phyloP scores from a whole-genome alignment of 768 basidiomycete genomes.

The Lentinula edodes region DNA sequence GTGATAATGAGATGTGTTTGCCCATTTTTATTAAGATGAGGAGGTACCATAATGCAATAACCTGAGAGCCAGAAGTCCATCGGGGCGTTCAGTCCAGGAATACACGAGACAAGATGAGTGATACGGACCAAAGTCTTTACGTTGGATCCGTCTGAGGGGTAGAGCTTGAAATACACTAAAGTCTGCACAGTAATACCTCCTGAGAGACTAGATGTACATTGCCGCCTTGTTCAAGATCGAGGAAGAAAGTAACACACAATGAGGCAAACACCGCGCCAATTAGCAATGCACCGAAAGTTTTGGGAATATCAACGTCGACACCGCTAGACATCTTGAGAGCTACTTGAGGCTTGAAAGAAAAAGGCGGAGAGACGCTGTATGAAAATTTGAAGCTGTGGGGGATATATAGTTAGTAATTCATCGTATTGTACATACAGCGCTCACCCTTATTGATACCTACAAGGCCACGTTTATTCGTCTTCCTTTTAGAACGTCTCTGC shows the following conservation, averaged over 20 bases:
- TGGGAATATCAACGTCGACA: conserved; percentile 18
- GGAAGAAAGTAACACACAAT: conserved; percentile 18
- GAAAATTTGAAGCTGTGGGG: not conserved
- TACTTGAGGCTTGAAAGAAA: not conserved
- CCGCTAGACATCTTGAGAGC: conserved; percentile 2
- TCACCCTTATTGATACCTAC: not conserved
- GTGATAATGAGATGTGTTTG: conserved; percentile 1
- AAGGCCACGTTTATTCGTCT: not conserved
- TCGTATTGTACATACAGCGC: not conserved
- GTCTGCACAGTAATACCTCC: conserved; percentile 30
- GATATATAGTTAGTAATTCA: not conserved
- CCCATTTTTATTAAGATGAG: not conserved
- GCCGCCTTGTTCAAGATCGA: not conserved
- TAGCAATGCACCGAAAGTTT: conserved; percentile 32
- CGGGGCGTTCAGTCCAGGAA: not conserved
- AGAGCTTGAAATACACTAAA: conserved; percentile 28
- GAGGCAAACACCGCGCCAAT: conserved; percentile 32
- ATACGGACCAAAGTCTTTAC: conserved; percentile 24
- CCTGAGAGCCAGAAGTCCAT: conserved; percentile 14
- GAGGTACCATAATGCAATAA: conserved; percentile 24
- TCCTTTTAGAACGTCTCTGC: not conserved
- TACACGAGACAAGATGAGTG: not conserved
- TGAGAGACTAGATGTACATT: conserved; percentile 17
- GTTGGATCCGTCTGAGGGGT: conserved; percentile 19
- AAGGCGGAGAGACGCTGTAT: not conserved